phyloP scores from a whole-genome alignment of 352 stramenopile species.

The Aphanomyces astaci region DNA sequence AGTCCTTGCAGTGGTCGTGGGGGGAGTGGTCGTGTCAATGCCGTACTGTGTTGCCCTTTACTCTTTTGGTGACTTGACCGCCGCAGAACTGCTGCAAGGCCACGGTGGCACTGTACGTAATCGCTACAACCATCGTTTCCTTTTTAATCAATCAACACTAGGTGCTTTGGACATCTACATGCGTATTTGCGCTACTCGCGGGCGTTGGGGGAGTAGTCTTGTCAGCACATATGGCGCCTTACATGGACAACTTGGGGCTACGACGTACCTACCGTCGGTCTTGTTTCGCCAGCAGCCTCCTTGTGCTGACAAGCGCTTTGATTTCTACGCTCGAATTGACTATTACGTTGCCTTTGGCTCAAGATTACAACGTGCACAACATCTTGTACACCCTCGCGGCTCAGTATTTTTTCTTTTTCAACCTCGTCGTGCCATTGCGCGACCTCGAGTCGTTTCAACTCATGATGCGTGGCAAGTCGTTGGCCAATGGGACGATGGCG shows the following conservation, averaged over 20 bases:
- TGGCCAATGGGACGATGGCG: background rate
- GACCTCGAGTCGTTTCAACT: too few species aligned
- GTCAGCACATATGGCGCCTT: background rate
- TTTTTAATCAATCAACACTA: too few species aligned
- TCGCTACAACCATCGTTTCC: background rate
- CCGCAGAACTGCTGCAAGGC: too few species aligned
- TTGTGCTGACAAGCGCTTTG: background rate
- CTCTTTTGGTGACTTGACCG: background rate
- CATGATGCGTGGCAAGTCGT: too few species aligned
- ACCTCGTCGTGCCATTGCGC: background rate
- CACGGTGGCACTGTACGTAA: background rate
- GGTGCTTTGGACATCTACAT: background rate
- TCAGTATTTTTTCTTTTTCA: background rate
- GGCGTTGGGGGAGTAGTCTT: background rate
- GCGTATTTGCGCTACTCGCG: background rate
- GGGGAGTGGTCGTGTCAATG: background rate
- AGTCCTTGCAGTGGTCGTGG: background rate
- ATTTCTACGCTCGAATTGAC: background rate
- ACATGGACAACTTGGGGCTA: background rate
- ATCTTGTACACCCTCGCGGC: background rate
- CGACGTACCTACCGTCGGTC: background rate
- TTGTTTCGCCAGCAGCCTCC: background rate
- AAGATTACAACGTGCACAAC: background rate
- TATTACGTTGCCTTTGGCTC: background rate
- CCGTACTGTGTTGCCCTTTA: background rate